phyloP scores from a whole-genome alignment of 805 yeast species.

The Candida ovalis region DNA sequence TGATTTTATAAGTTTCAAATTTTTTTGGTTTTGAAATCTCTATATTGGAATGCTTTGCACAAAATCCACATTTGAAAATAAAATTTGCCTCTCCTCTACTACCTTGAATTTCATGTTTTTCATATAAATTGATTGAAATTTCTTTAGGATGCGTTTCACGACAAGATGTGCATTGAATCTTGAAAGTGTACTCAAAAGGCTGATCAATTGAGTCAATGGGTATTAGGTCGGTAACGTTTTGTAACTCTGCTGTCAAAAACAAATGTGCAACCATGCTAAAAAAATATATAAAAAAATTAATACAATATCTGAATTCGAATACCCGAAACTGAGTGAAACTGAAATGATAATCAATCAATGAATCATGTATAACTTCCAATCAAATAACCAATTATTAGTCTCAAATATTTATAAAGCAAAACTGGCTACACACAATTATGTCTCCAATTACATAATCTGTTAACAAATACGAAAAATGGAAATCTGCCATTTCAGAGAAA shows the following conservation, averaged over 20 bases:
- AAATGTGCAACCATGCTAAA: conserved; percentile 25
- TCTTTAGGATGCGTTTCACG: conserved; percentile 72
- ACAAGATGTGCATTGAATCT: conserved; percentile 72
- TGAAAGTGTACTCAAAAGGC: conserved; percentile 76
- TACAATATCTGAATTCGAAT: too few relatives aligned
- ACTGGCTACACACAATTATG: too few relatives aligned
- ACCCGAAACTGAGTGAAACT: too few relatives aligned
- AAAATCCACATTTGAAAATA: conserved; percentile 46
- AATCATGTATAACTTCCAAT: too few relatives aligned
- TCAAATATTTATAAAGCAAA: too few relatives aligned
- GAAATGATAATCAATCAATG: too few relatives aligned
- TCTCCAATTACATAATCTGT: too few relatives aligned
- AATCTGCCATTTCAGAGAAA: too few relatives aligned
- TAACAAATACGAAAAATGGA: too few relatives aligned
- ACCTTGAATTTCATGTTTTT: conserved; percentile 59
- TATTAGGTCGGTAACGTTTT: conserved; percentile 33
- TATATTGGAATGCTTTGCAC: conserved; percentile 23
- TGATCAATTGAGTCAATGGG: conserved; percentile 56
- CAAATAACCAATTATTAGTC: too few relatives aligned
- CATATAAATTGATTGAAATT: conserved; percentile 64
- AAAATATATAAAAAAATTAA: neutral
- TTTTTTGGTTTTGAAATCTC: conserved; percentile 23
- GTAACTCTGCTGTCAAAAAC: conserved; percentile 33
- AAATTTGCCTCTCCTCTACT: conserved; percentile 83
- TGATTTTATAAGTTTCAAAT: conserved; percentile 32